These are phyloP conservation scores for Zelopaecilomyces penicillatus DNA, from an alignment of 2,329 filamentous ascomycete species.

Conservation along the genomic window DNA sequence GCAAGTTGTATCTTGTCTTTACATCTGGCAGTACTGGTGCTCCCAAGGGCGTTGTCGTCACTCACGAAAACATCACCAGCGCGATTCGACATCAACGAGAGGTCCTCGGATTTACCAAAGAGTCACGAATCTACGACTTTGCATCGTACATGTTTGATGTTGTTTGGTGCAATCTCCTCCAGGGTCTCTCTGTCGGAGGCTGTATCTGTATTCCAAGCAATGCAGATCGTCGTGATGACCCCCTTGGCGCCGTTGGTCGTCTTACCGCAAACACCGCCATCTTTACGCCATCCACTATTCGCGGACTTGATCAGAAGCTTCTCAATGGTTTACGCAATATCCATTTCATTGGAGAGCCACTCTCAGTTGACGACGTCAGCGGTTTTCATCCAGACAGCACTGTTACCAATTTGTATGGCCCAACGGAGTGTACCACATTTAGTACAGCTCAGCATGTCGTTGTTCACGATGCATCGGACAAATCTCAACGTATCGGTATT, in stretches of 20 bases:
- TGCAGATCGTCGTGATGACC: constrained; percentile 7
- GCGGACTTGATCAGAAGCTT: constrained; percentile 7
- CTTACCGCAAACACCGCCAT: constrained; percentile 1
- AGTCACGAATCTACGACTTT: constrained; percentile 11
- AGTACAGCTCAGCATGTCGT: constrained; percentile 3
- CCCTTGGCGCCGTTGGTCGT: constrained; percentile 3
- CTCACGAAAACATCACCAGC: constrained; percentile 1
- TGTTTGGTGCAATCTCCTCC: constrained; percentile 6
- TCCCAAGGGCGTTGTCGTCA: constrained; percentile 37
- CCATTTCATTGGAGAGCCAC: constrained; percentile 10
- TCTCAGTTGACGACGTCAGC: constrained; percentile 2
- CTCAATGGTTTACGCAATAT: constrained; percentile 7
- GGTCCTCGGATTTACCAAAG: background rate
- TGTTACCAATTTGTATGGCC: constrained; percentile 13
- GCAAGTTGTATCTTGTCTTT: constrained; percentile 1
- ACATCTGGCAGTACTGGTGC: constrained; percentile 38
- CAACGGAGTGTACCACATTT: constrained; percentile 10
- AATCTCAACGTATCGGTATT: background rate
- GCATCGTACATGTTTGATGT: constrained; percentile 14
- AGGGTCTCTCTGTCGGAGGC: constrained; percentile 8
- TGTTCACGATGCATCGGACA: background rate
- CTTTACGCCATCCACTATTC: constrained; percentile 10
- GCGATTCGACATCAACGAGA: constrained; percentile 1
- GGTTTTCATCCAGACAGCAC: constrained; percentile 5
- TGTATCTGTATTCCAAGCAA: constrained; percentile 15